phyloP scores from a whole-genome alignment of 257 asterid genomes.

The Nyctanthes arbortristis region DNA sequence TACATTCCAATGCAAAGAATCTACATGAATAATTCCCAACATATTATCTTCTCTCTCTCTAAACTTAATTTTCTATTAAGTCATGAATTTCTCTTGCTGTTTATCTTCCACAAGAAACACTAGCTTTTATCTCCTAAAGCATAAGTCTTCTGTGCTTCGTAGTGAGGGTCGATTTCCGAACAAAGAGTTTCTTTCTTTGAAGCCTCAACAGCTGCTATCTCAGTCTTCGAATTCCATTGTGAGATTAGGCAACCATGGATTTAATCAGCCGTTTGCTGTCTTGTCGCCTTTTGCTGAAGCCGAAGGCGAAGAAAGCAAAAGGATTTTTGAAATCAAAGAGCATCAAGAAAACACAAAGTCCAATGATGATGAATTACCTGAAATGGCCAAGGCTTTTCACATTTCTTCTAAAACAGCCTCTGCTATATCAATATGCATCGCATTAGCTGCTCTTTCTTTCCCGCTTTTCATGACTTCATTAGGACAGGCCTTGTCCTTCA shows the following conservation, averaged over 20 bases:
- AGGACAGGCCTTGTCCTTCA: constrained; percentile 52
- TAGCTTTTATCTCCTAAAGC: constrained; percentile 35
- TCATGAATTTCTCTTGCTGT: constrained; percentile 62
- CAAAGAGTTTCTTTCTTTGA: no score
- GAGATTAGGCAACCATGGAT: constrained; percentile 26
- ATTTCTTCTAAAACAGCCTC: constrained; percentile 71
- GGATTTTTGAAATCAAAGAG: constrained; percentile 15
- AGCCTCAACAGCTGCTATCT: constrained; percentile 27
- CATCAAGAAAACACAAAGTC: no score
- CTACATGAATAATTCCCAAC: constrained; percentile 41
- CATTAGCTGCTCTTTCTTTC: constrained; percentile 62
- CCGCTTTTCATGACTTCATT: constrained; percentile 75
- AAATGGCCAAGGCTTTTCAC: constrained; percentile 80
- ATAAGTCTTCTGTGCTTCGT: constrained; percentile 25
- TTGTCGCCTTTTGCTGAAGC: constrained; percentile 65
- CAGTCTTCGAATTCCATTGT: constrained; percentile 27
- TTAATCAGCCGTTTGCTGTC: constrained; percentile 47
- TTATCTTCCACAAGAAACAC: constrained; percentile 52
- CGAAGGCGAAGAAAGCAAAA: constrained; percentile 34
- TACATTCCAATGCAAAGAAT: constrained; percentile 48
- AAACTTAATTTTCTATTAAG: constrained; percentile 22
- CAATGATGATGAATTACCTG: constrained; percentile 33
- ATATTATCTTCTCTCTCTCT: constrained; percentile 26
- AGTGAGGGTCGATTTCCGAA: no score
- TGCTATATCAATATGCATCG: constrained; percentile 72